Conservation (phyloP, 2,329 filamentous ascomycete genomes). For the Allantophomopsis cytisporea region DNA sequence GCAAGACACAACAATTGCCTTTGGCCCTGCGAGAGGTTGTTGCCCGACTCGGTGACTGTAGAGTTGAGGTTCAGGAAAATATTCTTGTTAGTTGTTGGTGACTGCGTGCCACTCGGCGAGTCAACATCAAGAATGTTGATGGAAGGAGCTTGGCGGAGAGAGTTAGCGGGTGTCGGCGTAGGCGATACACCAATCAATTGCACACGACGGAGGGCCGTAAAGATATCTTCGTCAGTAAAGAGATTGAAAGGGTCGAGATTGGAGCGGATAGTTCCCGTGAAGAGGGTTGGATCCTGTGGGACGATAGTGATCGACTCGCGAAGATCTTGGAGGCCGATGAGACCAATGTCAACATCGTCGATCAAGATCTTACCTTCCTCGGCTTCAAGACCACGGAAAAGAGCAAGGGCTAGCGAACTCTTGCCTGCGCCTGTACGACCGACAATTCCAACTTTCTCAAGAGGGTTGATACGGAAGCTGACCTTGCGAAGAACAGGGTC, state of each 20-base stretch:
- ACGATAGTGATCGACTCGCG: conserved; percentile 94
- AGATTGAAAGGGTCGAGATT: conserved; percentile 88
- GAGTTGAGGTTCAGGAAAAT: conserved; percentile 81
- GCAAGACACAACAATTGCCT: conserved; percentile 89
- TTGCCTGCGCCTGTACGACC: conserved; percentile 93
- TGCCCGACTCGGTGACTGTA: conserved; percentile 76
- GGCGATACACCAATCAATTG: conserved; percentile 58
- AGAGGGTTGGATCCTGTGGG: conserved; percentile 90
- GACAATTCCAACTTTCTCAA: conserved; percentile 92
- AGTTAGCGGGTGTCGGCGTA: conserved; percentile 17
- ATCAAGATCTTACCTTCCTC: conserved; percentile 82
- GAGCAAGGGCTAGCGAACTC: conserved; percentile 81
- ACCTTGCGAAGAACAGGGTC: conserved; percentile 76
- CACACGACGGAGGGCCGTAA: conserved; percentile 72
- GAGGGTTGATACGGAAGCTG: conserved; percentile 72
- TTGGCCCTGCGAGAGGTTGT: conserved; percentile 91
- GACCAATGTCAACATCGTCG: conserved; percentile 79
- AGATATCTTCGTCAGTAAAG: conserved; percentile 86
- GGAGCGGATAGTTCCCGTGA: conserved; percentile 79
- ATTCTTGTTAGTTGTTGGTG: conserved; percentile 71
- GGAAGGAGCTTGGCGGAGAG: conserved; percentile 13
- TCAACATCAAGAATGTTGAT: conserved; percentile 10
- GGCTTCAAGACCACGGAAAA: conserved; percentile 89
- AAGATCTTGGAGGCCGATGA: conserved; percentile 85
- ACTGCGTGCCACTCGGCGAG: conserved; percentile 14